A percentile compares a stretch with the other conserved stretches of the same genome.
phyloP scores from a whole-genome alignment of 352 stramenopile genomes.

The Phytophthora sansomeana region DNA sequence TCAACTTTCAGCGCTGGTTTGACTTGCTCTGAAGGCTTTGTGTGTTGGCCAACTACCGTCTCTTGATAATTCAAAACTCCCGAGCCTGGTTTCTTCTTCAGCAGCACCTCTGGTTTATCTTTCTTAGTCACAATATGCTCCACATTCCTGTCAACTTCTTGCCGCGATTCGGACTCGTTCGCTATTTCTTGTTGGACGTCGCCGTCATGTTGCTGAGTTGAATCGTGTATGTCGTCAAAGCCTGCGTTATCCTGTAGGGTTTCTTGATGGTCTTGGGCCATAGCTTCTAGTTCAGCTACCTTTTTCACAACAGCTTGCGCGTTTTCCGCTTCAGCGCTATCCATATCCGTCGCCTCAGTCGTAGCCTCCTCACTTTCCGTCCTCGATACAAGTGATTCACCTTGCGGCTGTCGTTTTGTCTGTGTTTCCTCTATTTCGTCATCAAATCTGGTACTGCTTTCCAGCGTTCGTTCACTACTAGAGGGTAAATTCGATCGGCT shows the following conservation, averaged over 20 bases:
- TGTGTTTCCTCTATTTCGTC: background rate
- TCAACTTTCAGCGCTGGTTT: background rate
- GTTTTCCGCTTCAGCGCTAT: background rate
- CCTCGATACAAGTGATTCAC: background rate
- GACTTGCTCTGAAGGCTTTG: background rate
- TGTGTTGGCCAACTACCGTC: background rate
- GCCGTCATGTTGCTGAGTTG: background rate
- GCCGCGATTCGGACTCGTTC: background rate
- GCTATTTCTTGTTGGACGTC: background rate
- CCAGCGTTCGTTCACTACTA: conserved; percentile 17
- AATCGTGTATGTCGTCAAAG: background rate
- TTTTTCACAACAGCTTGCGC: background rate
- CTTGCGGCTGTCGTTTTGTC: background rate
- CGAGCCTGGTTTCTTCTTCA: background rate
- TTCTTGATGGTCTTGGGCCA: background rate
- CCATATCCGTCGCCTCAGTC: background rate
- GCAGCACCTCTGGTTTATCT: background rate
- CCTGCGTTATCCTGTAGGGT: background rate
- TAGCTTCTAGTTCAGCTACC: background rate
- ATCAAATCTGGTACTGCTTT: conserved; percentile 10
- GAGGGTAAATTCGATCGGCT: conserved; percentile 20
- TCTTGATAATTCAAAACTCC: background rate
- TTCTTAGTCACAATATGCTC: background rate
- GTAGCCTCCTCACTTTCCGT: background rate
- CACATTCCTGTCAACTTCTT: background rate